Conservation (phyloP, 1,284 basidiomycete species). For the Butyriboletus pseudospeciosus region DNA sequence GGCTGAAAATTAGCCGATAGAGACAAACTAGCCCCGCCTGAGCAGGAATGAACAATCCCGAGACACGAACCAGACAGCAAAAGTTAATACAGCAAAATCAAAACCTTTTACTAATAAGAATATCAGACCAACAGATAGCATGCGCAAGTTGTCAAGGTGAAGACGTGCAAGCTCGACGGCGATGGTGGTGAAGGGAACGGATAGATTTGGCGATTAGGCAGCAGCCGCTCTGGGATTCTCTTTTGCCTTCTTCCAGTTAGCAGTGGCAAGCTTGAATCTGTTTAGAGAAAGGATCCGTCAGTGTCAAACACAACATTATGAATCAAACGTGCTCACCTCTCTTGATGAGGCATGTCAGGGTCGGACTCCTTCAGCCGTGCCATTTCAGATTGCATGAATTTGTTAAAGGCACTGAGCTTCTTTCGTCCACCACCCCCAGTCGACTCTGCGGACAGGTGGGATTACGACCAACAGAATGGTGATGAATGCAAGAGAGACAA, state of each 20-base stretch:
- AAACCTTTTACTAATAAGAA: conserved; percentile 34
- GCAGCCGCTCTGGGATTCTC: conserved; percentile 53
- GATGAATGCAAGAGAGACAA: conserved; percentile 9
- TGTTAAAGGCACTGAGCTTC: conserved; percentile 68
- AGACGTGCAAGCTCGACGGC: conserved; percentile 8
- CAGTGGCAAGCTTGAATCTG: conserved; percentile 70
- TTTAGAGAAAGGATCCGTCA: conserved; percentile 5
- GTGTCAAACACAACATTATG: conserved; percentile 2
- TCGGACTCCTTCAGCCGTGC: conserved; percentile 67
- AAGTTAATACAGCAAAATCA: conserved; percentile 18
- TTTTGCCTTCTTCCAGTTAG: conserved; percentile 72
- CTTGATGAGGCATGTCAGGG: conserved; percentile 65
- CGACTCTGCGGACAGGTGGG: conserved; percentile 33
- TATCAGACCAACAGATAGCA: conserved; percentile 16
- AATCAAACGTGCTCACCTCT: conserved; percentile 47
- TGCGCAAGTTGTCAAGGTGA: conserved; percentile 13
- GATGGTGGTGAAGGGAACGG: conserved; percentile 1
- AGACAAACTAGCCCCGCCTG: background rate
- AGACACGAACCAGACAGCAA: conserved; percentile 6
- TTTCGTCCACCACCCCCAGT: conserved; percentile 42
- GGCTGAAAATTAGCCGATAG: background rate
- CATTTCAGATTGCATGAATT: conserved; percentile 76
- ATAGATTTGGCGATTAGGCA: conserved; percentile 13
- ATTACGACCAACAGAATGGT: conserved; percentile 5
- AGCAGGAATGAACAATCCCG: background rate